Evolutionary conservation across 1,284 basidiomycete species (phyloP).

Genomic region (Coniferiporia weirii): DNA sequence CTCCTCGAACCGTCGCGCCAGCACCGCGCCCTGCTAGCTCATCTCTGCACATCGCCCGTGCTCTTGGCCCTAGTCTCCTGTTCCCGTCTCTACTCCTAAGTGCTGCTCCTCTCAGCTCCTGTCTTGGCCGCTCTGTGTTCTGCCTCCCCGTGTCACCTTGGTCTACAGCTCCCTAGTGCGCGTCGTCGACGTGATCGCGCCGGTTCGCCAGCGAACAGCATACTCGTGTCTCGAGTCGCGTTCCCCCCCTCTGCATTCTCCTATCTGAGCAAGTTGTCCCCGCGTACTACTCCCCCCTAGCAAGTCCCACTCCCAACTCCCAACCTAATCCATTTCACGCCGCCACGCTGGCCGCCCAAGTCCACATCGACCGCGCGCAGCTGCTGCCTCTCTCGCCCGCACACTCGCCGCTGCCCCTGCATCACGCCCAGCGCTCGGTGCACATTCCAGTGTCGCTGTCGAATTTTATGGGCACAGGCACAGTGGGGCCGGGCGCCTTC

Average conservation of each 20-base stretch:
- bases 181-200: too few relatives aligned
- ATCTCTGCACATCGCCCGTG: neutral
- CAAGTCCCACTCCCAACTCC: neutral
- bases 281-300: neutral
- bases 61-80: too few relatives aligned
- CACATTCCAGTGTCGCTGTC: too few relatives aligned
- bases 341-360: neutral
- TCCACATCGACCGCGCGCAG: neutral
- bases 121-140: too few relatives aligned
- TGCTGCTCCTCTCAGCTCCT: neutral
- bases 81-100: neutral
- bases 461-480: neutral
- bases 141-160: neutral
- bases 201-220: too few relatives aligned
- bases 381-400: neutral
- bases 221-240: too few relatives aligned
- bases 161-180: too few relatives aligned
- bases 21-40: too few relatives aligned
- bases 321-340: neutral
- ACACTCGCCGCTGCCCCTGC: too few relatives aligned
- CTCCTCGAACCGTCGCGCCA: too few relatives aligned
- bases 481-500: neutral
- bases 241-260: too few relatives aligned
- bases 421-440: too few relatives aligned
- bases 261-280: neutral